Evolutionary conservation across 169 alveolate species (phyloP).

Genomic region (Ichthyophthirius multifiliis): DNA sequence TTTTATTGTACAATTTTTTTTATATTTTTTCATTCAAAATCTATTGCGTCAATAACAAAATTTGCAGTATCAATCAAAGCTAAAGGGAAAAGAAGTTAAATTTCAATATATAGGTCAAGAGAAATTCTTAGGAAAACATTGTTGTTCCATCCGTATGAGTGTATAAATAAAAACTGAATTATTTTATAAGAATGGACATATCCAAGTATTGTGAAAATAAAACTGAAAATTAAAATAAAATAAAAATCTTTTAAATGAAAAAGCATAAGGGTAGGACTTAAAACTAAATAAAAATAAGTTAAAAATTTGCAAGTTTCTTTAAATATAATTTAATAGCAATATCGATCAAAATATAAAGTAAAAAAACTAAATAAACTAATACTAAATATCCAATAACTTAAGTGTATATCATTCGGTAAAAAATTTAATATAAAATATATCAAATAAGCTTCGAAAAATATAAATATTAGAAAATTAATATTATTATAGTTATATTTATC

Average conservation of each 20-base stretch:
- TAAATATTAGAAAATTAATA: not conserved
- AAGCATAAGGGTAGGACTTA: not conserved
- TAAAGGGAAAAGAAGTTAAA: not conserved
- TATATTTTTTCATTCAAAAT: not conserved
- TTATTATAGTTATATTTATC: not conserved
- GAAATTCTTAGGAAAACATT: not conserved
- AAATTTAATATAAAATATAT: not conserved
- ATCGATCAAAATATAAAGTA: not conserved
- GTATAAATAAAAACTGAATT: not conserved
- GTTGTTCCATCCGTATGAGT: not conserved
- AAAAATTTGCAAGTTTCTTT: not conserved
- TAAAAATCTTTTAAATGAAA: not conserved
- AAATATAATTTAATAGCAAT: not conserved
- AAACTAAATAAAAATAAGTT: not conserved
- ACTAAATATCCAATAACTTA: not conserved
- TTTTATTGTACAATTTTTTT: no score
- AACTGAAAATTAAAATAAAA: not conserved
- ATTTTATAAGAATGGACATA: not conserved
- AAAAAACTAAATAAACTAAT: not conserved
- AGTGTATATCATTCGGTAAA: not conserved
- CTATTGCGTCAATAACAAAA: conserved; percentile 7
- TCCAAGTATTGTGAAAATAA: not conserved
- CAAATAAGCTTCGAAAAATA: not conserved
- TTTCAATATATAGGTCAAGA: not conserved
- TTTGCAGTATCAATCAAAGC: not conserved